phyloP scores from a whole-genome alignment of 2,329 filamentous ascomycete genomes.

The Fusarium citri region DNA sequence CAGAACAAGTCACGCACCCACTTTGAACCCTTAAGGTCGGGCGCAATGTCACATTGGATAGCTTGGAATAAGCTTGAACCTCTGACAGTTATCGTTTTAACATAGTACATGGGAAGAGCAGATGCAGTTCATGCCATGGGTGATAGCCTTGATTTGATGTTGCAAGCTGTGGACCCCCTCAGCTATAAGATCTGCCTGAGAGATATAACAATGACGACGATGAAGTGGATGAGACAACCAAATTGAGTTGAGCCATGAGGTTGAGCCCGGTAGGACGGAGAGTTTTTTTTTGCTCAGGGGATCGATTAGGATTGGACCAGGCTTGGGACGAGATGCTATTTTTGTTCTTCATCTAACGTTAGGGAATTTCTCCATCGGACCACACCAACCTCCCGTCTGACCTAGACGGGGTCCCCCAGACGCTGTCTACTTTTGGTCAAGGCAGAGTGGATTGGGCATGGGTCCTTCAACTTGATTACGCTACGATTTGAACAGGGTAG shows the following conservation, averaged over 20 bases:
- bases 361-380: conserved; percentile 22
- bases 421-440: background rate
- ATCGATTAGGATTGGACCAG: conserved; percentile 9
- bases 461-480: background rate
- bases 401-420: conserved; percentile 2
- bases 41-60: background rate
- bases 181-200: conserved; percentile 32
- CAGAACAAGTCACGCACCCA: conserved; percentile 14
- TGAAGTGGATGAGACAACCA: conserved; percentile 21
- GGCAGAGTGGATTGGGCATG: background rate
- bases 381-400: conserved; percentile 19
- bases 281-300: conserved; percentile 5
- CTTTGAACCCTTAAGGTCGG: conserved; percentile 17
- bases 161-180: conserved; percentile 2
- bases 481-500: background rate
- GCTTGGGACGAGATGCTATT: conserved; percentile 24
- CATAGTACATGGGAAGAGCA: conserved; percentile 3
- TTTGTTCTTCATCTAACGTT: conserved; percentile 17
- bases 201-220: conserved; percentile 34
- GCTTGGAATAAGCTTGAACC: conserved; percentile 7
- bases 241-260: conserved; percentile 5
- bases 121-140: background rate
- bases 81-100: conserved; percentile 27
- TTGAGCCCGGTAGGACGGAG: conserved; percentile 19
- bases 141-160: conserved; percentile 11